Percentiles rank a stretch among this genome's conserved stretches.
Conservation (phyloP, 352 stramenopile species). For the Pythium pyrilobum region DNA sequence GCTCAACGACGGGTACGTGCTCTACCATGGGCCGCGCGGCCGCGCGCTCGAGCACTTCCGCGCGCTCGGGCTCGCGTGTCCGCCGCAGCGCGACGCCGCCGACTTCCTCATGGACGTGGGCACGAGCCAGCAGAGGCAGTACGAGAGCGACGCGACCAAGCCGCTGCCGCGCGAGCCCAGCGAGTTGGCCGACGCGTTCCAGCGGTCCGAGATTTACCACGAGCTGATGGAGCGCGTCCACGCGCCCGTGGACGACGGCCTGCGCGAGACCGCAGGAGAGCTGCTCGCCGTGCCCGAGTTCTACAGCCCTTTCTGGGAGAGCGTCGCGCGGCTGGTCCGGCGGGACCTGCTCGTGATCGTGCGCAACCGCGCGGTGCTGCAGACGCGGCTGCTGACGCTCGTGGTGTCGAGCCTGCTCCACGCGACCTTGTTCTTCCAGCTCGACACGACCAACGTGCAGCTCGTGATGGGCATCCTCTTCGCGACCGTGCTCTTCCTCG, state of each 20-base stretch:
- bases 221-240: slow-evolving; percentile 57
- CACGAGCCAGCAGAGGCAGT: slow-evolving; percentile 35
- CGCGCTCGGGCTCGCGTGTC: slow-evolving; percentile 54
- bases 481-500: slow-evolving; percentile 75
- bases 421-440: slow-evolving; percentile 44
- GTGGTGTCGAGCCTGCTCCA: slow-evolving; percentile 51
- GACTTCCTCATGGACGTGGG: slow-evolving; percentile 86
- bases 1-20: slow-evolving; percentile 82
- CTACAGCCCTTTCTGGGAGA: slow-evolving; percentile 37
- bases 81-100: slow-evolving; percentile 69
- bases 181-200: slow-evolving; percentile 44
- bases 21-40: slow-evolving; percentile 80
- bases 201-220: slow-evolving; percentile 32
- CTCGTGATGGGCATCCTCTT: slow-evolving; percentile 83
- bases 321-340: slow-evolving; percentile 32
- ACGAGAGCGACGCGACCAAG: slow-evolving; percentile 15
- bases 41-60: slow-evolving; percentile 70
- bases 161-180: slow-evolving; percentile 17
- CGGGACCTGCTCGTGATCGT: slow-evolving; percentile 69
- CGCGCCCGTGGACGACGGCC: slow-evolving; percentile 81
- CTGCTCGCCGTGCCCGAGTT: slow-evolving; percentile 34
- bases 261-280: slow-evolving; percentile 59
- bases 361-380: slow-evolving; percentile 47
- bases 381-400: slow-evolving; percentile 36
- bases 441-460: slow-evolving; percentile 42